Conservation (phyloP, 2,329 filamentous ascomycete genomes). For the Cylindrodendrum hubeiense region DNA sequence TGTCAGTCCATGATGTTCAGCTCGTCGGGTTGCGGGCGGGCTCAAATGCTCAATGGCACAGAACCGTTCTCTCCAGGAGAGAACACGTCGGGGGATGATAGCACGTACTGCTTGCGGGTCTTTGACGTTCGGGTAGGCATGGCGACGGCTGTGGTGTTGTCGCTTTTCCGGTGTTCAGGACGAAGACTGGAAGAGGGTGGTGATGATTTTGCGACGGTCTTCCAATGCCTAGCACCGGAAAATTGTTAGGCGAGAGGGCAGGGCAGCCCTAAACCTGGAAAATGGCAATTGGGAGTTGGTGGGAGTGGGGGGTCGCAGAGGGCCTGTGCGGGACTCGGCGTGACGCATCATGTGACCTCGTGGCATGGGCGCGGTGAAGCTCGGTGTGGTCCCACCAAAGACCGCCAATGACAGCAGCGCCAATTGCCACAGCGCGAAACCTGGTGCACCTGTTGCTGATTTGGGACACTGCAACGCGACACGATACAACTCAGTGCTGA, state of each 20-base stretch:
- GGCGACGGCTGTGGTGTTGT: slow-evolving; percentile 63
- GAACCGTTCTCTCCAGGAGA: slow-evolving; percentile 34
- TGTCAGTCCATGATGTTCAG: slow-evolving; percentile 43
- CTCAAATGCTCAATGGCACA: slow-evolving; percentile 27
- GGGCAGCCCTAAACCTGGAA: slow-evolving; percentile 53
- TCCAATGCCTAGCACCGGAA: slow-evolving; percentile 47
- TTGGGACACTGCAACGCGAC: slow-evolving; percentile 13
- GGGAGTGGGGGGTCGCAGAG: background rate
- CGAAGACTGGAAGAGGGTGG: slow-evolving; percentile 51
- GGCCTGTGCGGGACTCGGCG: slow-evolving; percentile 12
- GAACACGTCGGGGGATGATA: slow-evolving; percentile 37
- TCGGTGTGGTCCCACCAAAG: slow-evolving; percentile 35
- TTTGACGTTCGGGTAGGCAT: slow-evolving; percentile 83
- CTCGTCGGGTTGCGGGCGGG: slow-evolving; percentile 24
- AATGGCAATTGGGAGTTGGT: slow-evolving; percentile 23
- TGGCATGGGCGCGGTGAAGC: slow-evolving; percentile 36
- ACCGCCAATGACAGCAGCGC: slow-evolving; percentile 1
- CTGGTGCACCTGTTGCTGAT: background rate
- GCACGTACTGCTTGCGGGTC: slow-evolving; percentile 82
- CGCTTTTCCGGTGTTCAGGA: slow-evolving; percentile 56
- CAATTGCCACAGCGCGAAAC: slow-evolving; percentile 18
- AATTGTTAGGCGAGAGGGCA: slow-evolving; percentile 58
- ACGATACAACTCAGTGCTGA: background rate
- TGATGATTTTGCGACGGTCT: slow-evolving; percentile 54
- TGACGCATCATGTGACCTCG: slow-evolving; percentile 48